These are phyloP conservation scores for Plantago ovata DNA, from an alignment of 257 asterid genomes.

Conservation along the genomic window DNA sequence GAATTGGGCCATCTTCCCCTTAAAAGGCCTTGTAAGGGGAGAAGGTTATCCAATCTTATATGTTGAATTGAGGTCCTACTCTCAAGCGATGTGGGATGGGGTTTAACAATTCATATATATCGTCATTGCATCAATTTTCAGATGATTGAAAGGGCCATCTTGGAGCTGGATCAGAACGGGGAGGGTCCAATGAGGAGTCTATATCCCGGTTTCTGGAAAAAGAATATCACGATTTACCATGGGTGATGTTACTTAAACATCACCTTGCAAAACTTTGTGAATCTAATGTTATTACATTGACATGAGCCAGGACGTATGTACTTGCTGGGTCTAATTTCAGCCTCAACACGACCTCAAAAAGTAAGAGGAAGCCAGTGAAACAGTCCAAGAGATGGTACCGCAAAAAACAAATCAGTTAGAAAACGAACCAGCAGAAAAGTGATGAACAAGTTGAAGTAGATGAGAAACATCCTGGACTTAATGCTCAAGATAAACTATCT, in stretches of 20 bases:
- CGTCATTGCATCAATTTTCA: conserved; percentile 3
- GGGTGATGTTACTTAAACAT: conserved; percentile 41
- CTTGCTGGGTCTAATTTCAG: conserved; percentile 21
- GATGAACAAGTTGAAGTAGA: conserved; percentile 5
- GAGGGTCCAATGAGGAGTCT: conserved; percentile 49
- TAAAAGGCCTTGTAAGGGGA: no score
- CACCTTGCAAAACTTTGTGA: conserved; percentile 42
- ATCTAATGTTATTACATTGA: conserved; percentile 32
- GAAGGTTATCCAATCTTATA: no score
- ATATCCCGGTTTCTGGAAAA: conserved; percentile 42
- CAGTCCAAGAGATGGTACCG: conserved; percentile 9
- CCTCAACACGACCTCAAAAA: conserved; percentile 9
- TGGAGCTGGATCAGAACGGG: conserved; percentile 42
- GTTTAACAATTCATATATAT: no score
- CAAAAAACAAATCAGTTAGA: conserved; percentile 17
- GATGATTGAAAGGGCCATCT: conserved; percentile 58
- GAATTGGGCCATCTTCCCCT: no score
- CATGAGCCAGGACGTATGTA: conserved; percentile 27
- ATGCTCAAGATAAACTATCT: conserved; percentile 9
- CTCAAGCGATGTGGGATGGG: no score
- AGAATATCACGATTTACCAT: conserved; percentile 42
- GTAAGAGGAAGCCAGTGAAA: conserved; percentile 23
- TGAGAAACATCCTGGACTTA: conserved; percentile 5
- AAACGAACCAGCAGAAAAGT: conserved; percentile 7
- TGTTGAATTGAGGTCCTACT: no score